These are phyloP conservation scores for Mallotus repandus DNA, from an alignment of 441 rosid genomes.

Conservation along the genomic window DNA sequence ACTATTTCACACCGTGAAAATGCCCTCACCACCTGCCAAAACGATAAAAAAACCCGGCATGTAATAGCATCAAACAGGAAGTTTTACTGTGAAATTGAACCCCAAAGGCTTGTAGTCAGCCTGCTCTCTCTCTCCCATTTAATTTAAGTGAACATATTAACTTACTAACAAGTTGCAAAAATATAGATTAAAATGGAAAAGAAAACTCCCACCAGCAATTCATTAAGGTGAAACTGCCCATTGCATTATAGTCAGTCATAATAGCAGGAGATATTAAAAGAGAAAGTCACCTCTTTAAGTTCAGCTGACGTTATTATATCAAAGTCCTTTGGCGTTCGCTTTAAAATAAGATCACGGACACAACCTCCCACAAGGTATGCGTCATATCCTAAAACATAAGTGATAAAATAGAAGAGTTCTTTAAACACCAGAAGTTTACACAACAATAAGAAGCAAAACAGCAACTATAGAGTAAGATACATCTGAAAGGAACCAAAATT, in stretches of 20 bases:
- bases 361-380: conserved; percentile 93
- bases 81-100: no score
- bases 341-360: conserved; percentile 80
- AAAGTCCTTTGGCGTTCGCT: conserved; percentile 73
- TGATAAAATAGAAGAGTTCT: no score
- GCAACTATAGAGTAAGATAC: neutral
- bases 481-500: neutral
- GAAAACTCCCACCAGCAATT: no score
- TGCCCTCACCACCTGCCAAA: conserved; percentile 52
- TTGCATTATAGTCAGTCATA: no score
- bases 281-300: conserved; percentile 60
- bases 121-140: neutral
- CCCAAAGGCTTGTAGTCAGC: neutral
- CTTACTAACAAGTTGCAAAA: neutral
- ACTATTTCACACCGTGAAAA: conserved; percentile 70
- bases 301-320: conserved; percentile 81
- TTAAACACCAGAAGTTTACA: neutral
- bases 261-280: neutral
- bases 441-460: neutral
- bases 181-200: no score
- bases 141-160: neutral
- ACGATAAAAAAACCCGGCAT: neutral
- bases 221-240: neutral
- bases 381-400: conserved; percentile 47
- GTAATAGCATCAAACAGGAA: neutral